Base-by-base conservation (phyloP, 2,329 filamentous ascomycete genomes). In the Pseudocercospora pini-densiflorae region DNA sequence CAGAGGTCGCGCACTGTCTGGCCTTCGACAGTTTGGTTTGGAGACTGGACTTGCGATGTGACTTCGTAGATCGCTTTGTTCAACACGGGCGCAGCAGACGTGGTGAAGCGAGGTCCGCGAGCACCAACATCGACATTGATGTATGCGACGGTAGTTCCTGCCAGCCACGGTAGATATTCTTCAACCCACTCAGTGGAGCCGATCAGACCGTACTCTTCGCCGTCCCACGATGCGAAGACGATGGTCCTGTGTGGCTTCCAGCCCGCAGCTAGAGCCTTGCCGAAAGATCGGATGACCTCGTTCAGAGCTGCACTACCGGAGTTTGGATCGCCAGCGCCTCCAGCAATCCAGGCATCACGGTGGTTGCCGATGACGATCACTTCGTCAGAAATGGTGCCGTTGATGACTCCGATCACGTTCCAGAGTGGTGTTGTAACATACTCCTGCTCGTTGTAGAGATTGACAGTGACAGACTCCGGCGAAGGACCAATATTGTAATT, bases 161-260 rank as follows among this genome's bases (percentile, higher is more conserved):
- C 84, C 12, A 97, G 85, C 93, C 93, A 97, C 0, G 92, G 90
- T 0, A 96, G 80, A 73, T 92, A 92, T 71, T 97, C 92, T 76
- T 97, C 93, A 0, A 97, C 92, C 93, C 93, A 97, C 76, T 97
- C 94, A 0, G 94, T 97, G 61, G 90, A 93, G 4, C 94, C 94
- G 14, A 97, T 79, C 5, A 97, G 85, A 0, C 91, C 92, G 71
- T 97, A 97, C 78, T 97, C 93, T 79, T 88, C 87, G 3, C 87
- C 87, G 51, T 86, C 84, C 88, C 88, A 90, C 63, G 82, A 81
- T 0, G 91, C 93, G 75, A 97, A 94, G 47, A 97, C 92, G 64
- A 98, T 92, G 0, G 94, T 98, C 23, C 94, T 90, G 21, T 93
- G 84, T 0, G 95, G 92, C 77, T 90, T 92, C 92, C 92, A 96